Base-by-base conservation (phyloP, 23 red algal genomes). In the Gracilaria caudata region DNA sequence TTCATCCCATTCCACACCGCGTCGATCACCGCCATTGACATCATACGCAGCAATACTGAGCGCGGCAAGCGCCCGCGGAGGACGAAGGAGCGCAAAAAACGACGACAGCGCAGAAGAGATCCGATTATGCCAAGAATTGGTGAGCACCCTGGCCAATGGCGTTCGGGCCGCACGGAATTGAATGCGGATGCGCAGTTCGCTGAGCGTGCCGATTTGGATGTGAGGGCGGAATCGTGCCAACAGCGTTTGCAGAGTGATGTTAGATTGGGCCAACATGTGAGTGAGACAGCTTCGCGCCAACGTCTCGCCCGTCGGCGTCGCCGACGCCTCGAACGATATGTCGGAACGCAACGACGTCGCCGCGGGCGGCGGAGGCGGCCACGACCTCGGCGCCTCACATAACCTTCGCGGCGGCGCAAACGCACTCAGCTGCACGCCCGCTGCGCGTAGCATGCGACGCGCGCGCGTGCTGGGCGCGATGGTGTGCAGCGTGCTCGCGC, bases 1-100 rank as follows among this genome's bases (percentile, higher is more conserved):
- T 61, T 75, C 85, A 77, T 95, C 93, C 93, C 93, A 95, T 58
- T 89, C 93, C 25, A 95, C 65, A 14, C 86, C 74, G 41, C 77
- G 78, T 20, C 93, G 32, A 79, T 82, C 80, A 43, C 81, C 82
- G 11, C 86, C 93, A 47, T 89, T 85, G 21, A 95, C 76, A 75
- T 95, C 93, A 64, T 90, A 95, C 25, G 93, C 93, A 12, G 70
- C 90, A 45, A 93, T 51, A 29, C 80, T 79, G n/a, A 54, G 43
- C 0, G 81, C 30, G 23, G 79, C 68, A 51, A 93, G 36, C 2
- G 90, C 90, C 2, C 47, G 79, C 14, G 90, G 26, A 24, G 20
- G 29, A 7, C 56, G 44, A 44, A 87, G 51, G 3, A 39, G 25
- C 3, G 38, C 29, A 33, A 87, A 87, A 51, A 87, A 87, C 30